A percentile compares a stretch with the other conserved stretches of the same genome.
These are phyloP conservation scores for Debaryomyces subglobosus DNA, from an alignment of 1,139 yeast species.

Conservation along the genomic window DNA sequence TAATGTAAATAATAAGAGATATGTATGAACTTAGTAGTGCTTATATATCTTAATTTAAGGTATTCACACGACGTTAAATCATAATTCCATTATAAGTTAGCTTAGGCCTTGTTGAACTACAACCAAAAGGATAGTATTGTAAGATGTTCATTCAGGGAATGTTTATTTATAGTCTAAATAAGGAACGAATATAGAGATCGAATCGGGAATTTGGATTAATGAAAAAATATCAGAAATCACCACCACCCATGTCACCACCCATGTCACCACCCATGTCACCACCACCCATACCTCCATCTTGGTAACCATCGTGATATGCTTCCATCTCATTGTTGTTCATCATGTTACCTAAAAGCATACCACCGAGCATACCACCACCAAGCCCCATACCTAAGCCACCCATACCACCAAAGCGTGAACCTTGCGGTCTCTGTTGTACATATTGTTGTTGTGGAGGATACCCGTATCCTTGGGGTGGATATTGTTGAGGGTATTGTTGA, in stretches of 20 bases:
- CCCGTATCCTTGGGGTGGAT: slow-evolving; percentile 17
- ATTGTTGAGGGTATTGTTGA: slow-evolving; percentile 17
- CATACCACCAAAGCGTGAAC: slow-evolving; percentile 11
- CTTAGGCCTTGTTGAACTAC: too few species aligned
- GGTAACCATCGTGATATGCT: slow-evolving; percentile 24
- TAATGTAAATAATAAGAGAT: too few species aligned
- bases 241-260: slow-evolving; percentile 32
- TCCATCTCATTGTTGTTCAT: slow-evolving; percentile 35
- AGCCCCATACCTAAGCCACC: slow-evolving; percentile 69
- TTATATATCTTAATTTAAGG: too few species aligned
- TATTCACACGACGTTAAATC: too few species aligned
- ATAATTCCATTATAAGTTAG: too few species aligned
- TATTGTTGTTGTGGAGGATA: slow-evolving; percentile 25
- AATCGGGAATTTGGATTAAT: neutral
- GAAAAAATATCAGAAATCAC: slow-evolving; percentile 20
- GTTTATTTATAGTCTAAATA: neutral
- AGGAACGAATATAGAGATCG: neutral
- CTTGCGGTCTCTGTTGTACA: slow-evolving; percentile 18
- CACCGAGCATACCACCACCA: slow-evolving; percentile 83
- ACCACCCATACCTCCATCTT: slow-evolving; percentile 27
- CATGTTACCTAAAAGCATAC: slow-evolving; percentile 58
- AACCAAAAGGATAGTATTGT: neutral
- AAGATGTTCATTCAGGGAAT: neutral
- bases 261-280: slow-evolving; percentile 28
- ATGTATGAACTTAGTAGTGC: too few species aligned